Conservation (phyloP, 257 asterid genomes). For the Rauvolfia tetraphylla region DNA sequence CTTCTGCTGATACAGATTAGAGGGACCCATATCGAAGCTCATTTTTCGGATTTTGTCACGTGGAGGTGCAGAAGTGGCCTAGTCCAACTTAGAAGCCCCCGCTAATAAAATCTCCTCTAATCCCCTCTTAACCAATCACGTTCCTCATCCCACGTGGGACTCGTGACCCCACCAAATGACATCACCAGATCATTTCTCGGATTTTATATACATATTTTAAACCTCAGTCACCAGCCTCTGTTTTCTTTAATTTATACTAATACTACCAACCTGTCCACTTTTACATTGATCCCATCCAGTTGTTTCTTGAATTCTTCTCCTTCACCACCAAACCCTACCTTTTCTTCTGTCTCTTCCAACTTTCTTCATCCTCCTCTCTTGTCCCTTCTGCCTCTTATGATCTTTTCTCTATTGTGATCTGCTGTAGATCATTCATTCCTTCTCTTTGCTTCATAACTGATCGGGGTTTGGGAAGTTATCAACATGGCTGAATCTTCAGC, state of each 20-base stretch:
- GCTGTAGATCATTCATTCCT: neutral
- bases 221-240: neutral
- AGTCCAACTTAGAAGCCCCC: neutral
- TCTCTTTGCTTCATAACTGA: neutral
- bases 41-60: slow-evolving; percentile 14
- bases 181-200: slow-evolving; percentile 9
- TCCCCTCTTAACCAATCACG: slow-evolving; percentile 74
- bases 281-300: neutral
- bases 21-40: neutral
- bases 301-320: slow-evolving; percentile 6
- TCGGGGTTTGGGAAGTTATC: no score
- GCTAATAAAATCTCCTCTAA: slow-evolving; percentile 43
- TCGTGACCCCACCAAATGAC: slow-evolving; percentile 30
- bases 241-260: neutral
- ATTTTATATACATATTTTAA: neutral
- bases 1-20: slow-evolving; percentile 10
- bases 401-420: neutral
- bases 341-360: neutral
- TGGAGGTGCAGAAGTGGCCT: slow-evolving; percentile 17
- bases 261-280: neutral
- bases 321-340: neutral
- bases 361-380: slow-evolving; percentile 1
- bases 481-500: slow-evolving; percentile 63
- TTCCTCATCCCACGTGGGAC: slow-evolving; percentile 66
- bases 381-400: neutral